phyloP scores from a whole-genome alignment of 345 rosid genomes.

The Psidium guajava region DNA sequence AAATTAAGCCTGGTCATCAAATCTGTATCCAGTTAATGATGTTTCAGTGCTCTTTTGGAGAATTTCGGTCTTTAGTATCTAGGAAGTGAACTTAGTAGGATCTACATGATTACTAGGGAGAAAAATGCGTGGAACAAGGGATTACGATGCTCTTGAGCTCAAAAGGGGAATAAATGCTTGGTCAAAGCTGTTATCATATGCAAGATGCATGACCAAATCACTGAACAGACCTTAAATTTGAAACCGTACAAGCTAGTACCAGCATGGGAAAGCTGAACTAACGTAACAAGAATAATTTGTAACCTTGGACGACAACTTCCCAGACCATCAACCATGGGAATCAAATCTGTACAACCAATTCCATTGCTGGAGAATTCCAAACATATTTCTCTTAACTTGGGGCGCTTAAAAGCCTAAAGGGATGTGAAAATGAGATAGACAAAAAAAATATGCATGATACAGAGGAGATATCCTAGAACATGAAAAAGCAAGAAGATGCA shows the following conservation, averaged over 20 bases:
- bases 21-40: not conserved
- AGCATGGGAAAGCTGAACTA: slow-evolving; percentile 63
- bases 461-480: not conserved
- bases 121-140: not conserved
- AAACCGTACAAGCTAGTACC: slow-evolving; percentile 85
- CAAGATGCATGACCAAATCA: not conserved
- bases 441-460: not conserved
- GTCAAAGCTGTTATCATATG: not conserved
- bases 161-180: not conserved
- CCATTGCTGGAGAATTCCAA: slow-evolving; percentile 75
- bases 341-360: slow-evolving; percentile 67
- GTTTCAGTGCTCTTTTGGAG: not conserved
- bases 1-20: not conserved
- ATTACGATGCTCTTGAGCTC: not conserved
- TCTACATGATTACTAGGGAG: not conserved
- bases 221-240: slow-evolving; percentile 49
- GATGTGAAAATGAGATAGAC: not conserved
- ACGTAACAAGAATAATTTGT: slow-evolving; percentile 80
- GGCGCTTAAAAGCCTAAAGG: slow-evolving; percentile 68
- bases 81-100: not conserved
- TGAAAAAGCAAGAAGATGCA: not conserved
- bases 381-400: slow-evolving; percentile 71
- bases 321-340: slow-evolving; percentile 51
- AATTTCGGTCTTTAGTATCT: not conserved
- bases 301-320: slow-evolving; percentile 66